Evolutionary conservation across 176 grass and related monocot species (phyloP).

Genomic region (Alloteropsis semialata): DNA sequence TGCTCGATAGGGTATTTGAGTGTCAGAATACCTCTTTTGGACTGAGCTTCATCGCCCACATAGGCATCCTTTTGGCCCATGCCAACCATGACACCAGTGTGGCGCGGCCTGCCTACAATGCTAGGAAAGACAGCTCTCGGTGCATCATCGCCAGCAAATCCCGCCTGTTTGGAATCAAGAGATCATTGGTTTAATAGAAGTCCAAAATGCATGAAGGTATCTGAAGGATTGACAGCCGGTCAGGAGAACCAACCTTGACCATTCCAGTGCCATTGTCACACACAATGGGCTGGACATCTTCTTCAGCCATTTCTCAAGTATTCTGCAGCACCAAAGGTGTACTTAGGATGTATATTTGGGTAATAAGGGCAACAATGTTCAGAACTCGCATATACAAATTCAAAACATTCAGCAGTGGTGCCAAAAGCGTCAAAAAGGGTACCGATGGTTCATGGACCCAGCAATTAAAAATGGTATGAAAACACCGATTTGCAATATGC

Average conservation of each 20-base stretch:
- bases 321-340: conserved; percentile 6
- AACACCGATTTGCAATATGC: not conserved
- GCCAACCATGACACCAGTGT: conserved; percentile 92
- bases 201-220: not conserved
- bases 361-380: too few relatives aligned
- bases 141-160: conserved; percentile 90
- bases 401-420: not conserved
- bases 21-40: conserved; percentile 83
- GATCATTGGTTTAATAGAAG: not conserved
- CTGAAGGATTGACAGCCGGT: not conserved
- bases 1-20: conserved; percentile 90
- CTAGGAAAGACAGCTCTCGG: conserved; percentile 87
- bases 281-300: conserved; percentile 79
- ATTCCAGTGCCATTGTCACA: conserved; percentile 95
- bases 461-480: not conserved
- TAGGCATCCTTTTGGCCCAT: conserved; percentile 96
- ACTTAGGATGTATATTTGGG: not conserved
- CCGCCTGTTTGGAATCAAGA: conserved; percentile 48
- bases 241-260: conserved; percentile 64
- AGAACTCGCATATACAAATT: not conserved
- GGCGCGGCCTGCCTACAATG: conserved; percentile 83
- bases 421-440: too few relatives aligned
- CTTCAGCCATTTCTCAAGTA: conserved; percentile 66
- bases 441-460: not conserved
- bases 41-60: conserved; percentile 87